Percentiles rank a stretch among this genome's conserved stretches.
These are phyloP conservation scores for Calocera viscosa DNA, from an alignment of 768 basidiomycete species.

Conservation along the genomic window DNA sequence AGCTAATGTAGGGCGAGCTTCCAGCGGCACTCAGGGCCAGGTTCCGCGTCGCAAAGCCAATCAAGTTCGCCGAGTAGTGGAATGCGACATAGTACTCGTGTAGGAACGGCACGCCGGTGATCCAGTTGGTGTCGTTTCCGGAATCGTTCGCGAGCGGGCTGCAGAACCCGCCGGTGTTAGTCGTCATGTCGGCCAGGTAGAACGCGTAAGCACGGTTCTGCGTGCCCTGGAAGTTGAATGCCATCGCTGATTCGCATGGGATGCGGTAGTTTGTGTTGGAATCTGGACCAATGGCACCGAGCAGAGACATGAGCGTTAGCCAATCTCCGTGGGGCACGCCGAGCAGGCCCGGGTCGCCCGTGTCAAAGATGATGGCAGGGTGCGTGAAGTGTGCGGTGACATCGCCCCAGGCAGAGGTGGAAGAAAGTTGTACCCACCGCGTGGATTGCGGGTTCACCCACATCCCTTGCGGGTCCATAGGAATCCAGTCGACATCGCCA, in stretches of 20 bases:
- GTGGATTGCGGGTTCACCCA: not conserved
- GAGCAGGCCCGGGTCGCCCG: constrained; percentile 9
- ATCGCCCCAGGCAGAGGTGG: not conserved
- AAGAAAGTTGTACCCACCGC: not conserved
- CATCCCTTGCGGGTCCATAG: not conserved
- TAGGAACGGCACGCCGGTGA: constrained; percentile 12
- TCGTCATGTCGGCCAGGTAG: constrained; percentile 4
- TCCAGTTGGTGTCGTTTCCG: constrained; percentile 10
- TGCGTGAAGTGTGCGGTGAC: constrained; percentile 8
- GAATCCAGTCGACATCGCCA: constrained; percentile 11
- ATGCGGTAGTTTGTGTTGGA: not conserved
- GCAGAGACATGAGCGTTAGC: constrained; percentile 7
- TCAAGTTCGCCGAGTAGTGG: constrained; percentile 8
- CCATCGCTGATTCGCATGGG: constrained; percentile 11
- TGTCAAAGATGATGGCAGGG: constrained; percentile 3
- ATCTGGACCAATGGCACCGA: constrained; percentile 10
- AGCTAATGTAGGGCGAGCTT: not conserved
- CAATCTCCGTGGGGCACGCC: constrained; percentile 10
- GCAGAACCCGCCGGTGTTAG: constrained; percentile 11
- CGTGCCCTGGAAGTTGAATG: constrained; percentile 11
- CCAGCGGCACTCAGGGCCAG: constrained; percentile 8
- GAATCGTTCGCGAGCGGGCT: constrained; percentile 4
- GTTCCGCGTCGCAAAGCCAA: constrained; percentile 11
- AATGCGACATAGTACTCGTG: constrained; percentile 11
- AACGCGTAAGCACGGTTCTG: constrained; percentile 10